Conservation (phyloP, 345 rosid species). For the Cochlearia excelsa region DNA sequence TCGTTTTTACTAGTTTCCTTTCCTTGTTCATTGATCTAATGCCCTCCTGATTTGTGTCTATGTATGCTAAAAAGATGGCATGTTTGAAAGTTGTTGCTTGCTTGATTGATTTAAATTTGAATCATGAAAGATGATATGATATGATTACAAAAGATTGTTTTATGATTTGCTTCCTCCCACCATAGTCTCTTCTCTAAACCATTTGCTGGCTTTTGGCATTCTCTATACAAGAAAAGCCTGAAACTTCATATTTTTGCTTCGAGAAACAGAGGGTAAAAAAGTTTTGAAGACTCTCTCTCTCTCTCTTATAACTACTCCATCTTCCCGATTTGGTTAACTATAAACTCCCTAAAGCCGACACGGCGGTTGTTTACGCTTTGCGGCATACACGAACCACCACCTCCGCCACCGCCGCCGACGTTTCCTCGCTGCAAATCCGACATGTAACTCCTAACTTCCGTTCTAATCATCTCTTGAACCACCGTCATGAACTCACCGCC, state of each 20-base stretch:
- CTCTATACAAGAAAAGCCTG: constrained; percentile 55
- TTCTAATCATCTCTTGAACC: constrained; percentile 90
- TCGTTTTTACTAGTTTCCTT: not conserved
- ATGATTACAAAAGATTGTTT: constrained; percentile 29
- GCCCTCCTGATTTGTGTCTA: too few relatives aligned
- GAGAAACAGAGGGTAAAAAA: constrained; percentile 34
- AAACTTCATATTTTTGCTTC: constrained; percentile 46
- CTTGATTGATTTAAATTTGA: too few relatives aligned
- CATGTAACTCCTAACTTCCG: constrained; percentile 85
- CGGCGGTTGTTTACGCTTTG: constrained; percentile 44
- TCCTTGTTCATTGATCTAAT: too few relatives aligned
- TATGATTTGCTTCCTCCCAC: constrained; percentile 11
- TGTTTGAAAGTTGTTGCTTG: too few relatives aligned
- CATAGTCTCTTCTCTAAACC: not conserved
- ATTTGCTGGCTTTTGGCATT: too few relatives aligned
- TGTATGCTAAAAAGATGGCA: too few relatives aligned
- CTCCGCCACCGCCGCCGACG: constrained; percentile 34
- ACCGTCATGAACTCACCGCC: constrained; percentile 68
- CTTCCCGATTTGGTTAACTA: constrained; percentile 54
- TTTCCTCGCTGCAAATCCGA: constrained; percentile 48
- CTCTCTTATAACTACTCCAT: constrained; percentile 41
- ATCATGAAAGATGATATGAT: too few relatives aligned
- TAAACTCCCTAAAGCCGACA: constrained; percentile 59
- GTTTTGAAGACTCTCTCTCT: not conserved
- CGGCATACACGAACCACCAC: constrained; percentile 49